Evolutionary conservation across 768 basidiomycete species (phyloP).

Genomic region (Pisolithus albus): DNA sequence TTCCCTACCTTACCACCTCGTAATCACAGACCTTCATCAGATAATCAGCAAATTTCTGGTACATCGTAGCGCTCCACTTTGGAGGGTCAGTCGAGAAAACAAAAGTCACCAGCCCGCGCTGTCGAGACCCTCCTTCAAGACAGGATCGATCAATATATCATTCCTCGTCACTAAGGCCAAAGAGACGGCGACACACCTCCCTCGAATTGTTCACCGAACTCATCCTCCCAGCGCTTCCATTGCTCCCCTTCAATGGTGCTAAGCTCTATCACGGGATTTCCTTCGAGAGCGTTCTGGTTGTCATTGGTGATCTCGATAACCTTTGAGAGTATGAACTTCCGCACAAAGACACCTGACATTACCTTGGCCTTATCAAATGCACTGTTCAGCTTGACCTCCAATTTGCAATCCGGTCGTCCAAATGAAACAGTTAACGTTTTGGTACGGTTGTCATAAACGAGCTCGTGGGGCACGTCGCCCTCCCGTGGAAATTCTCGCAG

Average conservation of each 20-base stretch:
- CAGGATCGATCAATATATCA: neutral
- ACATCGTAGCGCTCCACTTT: constrained; percentile 14
- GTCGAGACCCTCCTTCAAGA: constrained; percentile 13
- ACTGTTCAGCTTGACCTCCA: constrained; percentile 15
- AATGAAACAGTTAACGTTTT: constrained; percentile 8
- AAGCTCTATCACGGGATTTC: constrained; percentile 20
- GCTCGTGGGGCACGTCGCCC: constrained; percentile 5
- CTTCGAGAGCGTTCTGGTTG: neutral
- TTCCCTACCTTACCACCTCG: constrained; percentile 12
- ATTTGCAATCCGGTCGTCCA: constrained; percentile 8
- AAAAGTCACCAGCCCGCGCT: constrained; percentile 9
- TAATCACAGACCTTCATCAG: constrained; percentile 4
- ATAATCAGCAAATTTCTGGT: constrained; percentile 15
- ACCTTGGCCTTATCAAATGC: constrained; percentile 12
- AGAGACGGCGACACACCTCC: constrained; percentile 15
- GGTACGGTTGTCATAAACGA: constrained; percentile 8
- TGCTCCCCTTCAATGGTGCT: neutral
- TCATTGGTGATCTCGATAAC: constrained; percentile 22
- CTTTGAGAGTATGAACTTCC: neutral
- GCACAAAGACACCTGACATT: neutral
- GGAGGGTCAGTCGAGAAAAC: constrained; percentile 16
- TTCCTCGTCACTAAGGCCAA: neutral
- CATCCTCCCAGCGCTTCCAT: constrained; percentile 7
- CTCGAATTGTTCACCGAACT: constrained; percentile 14
- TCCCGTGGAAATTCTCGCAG: constrained; percentile 11